Conservation (phyloP, 2,329 filamentous ascomycete genomes). For the Geosmithia putterillii region DNA sequence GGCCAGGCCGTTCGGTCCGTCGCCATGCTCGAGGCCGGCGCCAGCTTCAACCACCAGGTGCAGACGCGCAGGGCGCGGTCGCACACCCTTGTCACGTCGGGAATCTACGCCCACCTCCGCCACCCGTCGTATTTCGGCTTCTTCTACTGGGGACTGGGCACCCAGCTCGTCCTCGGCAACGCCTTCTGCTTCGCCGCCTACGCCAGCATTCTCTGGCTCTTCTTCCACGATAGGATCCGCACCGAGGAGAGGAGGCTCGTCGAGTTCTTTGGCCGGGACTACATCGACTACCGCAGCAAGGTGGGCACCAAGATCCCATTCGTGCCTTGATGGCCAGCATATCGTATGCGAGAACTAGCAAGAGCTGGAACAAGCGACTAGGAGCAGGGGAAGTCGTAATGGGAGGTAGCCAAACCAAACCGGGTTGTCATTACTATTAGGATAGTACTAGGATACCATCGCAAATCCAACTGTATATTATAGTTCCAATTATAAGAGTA, state of each 20-base stretch:
- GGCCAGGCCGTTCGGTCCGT: conserved; percentile 68
- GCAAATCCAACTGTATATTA: no score
- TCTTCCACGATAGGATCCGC: conserved; percentile 64
- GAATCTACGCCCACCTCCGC: conserved; percentile 63
- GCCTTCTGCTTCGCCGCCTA: conserved; percentile 65
- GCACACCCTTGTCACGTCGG: conserved; percentile 72
- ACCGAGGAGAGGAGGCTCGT: conserved; percentile 71
- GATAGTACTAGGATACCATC: no score
- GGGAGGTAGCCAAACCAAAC: no score
- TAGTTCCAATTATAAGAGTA: no score
- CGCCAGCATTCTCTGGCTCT: conserved; percentile 65
- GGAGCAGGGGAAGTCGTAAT: no score
- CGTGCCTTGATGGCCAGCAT: conserved; percentile 4
- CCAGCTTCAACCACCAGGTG: conserved; percentile 84
- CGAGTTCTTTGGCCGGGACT: conserved; percentile 75
- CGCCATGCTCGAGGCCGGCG: conserved; percentile 82
- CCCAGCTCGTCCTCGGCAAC: conserved; percentile 84
- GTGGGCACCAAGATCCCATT: conserved; percentile 77
- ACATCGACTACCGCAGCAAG: conserved; percentile 56
- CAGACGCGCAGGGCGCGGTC: conserved; percentile 55
- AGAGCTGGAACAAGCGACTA: no score
- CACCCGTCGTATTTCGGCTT: conserved; percentile 97
- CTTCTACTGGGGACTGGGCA: conserved; percentile 97
- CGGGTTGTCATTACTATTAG: no score
- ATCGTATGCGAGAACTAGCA: not conserved